A percentile compares a stretch with the other conserved stretches of the same genome.
These are phyloP conservation scores for Blastocystis sp. DNA, from an alignment of 352 stramenopile species.

Conservation along the genomic window DNA sequence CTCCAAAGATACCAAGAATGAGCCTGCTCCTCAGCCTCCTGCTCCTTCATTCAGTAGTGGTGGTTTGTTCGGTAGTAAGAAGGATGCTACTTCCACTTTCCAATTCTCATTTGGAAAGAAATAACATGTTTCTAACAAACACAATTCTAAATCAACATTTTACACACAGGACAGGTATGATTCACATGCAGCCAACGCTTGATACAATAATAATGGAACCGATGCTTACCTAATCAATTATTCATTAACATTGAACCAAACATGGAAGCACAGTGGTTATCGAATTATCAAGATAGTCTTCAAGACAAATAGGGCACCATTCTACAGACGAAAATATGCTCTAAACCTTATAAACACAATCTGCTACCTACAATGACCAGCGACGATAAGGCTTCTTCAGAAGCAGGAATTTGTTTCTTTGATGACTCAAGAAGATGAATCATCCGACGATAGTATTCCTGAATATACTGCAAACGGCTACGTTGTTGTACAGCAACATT, in stretches of 20 bases:
- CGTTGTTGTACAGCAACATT: not conserved
- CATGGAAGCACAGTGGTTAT: slow-evolving; percentile 17
- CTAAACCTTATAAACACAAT: not conserved
- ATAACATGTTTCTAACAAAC: not conserved
- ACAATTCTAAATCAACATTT: slow-evolving; percentile 13
- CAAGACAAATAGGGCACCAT: slow-evolving; percentile 27
- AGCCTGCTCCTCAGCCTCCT: not conserved
- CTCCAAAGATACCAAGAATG: not conserved
- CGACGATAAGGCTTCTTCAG: not conserved
- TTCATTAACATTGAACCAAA: not conserved
- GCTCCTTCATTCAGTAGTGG: not conserved
- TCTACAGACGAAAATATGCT: not conserved
- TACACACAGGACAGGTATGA: slow-evolving; percentile 46
- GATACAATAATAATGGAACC: slow-evolving; percentile 20
- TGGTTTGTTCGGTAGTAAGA: not conserved
- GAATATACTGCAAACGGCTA: slow-evolving; percentile 12
- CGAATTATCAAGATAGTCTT: slow-evolving; percentile 17
- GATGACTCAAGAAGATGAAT: not conserved
- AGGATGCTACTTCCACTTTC: not conserved
- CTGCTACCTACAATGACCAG: not conserved
- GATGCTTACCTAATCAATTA: not conserved
- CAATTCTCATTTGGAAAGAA: not conserved
- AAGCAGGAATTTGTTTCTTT: not conserved
- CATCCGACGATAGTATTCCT: slow-evolving; percentile 39
- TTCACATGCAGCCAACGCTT: slow-evolving; percentile 33